A percentile compares a stretch with the other conserved stretches of the same genome.
phyloP scores from a whole-genome alignment of 2,329 filamentous ascomycete genomes.

The Pseudogymnoascus sp. region DNA sequence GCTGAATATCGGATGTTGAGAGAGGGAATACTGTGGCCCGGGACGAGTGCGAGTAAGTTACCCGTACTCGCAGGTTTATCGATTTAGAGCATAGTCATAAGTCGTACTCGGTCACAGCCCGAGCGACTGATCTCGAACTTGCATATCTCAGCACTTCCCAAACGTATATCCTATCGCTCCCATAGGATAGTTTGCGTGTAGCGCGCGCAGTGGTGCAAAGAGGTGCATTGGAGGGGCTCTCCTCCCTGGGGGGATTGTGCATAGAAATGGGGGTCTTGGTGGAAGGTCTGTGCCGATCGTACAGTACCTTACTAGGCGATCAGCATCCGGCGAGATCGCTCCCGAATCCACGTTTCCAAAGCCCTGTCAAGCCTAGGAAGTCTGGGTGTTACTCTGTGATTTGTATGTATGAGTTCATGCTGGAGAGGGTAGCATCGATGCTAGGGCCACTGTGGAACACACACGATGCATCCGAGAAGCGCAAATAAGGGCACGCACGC shows the following conservation, averaged over 20 bases:
- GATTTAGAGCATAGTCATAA: background rate
- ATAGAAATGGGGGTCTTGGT: background rate
- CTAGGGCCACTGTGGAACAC: constrained; percentile 1
- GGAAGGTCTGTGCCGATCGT: constrained; percentile 6
- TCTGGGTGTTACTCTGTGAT: constrained; percentile 1
- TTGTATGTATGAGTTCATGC: constrained; percentile 5
- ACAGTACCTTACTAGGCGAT: background rate
- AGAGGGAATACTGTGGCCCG: background rate
- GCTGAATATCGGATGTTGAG: background rate
- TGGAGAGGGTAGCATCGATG: background rate
- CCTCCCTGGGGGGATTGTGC: background rate
- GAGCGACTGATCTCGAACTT: background rate
- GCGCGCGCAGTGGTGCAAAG: background rate
- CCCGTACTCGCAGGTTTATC: background rate
- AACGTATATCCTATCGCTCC: background rate
- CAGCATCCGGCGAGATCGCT: constrained; percentile 7
- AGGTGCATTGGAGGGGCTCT: background rate
- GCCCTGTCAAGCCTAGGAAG: background rate
- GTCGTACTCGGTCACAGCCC: background rate
- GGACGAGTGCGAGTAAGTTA: background rate
- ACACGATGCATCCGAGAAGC: constrained; percentile 6
- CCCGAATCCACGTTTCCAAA: constrained; percentile 2
- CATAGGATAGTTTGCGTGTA: background rate
- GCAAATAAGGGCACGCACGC: background rate
- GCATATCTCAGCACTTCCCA: background rate